These are phyloP conservation scores for Xylariaceae sp. DNA, from an alignment of 2,329 filamentous ascomycete genomes.

Conservation along the genomic window DNA sequence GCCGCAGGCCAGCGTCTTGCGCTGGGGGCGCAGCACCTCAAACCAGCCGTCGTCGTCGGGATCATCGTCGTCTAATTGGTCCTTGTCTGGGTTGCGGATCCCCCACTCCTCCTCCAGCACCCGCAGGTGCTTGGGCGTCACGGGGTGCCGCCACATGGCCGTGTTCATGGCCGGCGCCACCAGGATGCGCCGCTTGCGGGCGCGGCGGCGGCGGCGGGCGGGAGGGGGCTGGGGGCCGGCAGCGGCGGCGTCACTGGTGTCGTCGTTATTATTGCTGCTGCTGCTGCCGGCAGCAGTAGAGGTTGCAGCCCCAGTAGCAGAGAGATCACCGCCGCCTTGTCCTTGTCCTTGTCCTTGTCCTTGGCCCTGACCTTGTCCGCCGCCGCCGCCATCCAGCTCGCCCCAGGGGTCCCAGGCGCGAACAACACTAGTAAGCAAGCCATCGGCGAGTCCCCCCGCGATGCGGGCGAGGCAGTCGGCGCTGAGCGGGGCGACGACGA, in stretches of 20 bases:
- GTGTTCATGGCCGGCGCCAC: constrained; percentile 73
- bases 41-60: constrained; percentile 44
- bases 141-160: constrained; percentile 80
- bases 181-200: constrained; percentile 57
- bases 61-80: constrained; percentile 17
- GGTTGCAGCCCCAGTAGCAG: constrained; percentile 1
- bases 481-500: constrained; percentile 73
- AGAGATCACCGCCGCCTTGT: constrained; percentile 1
- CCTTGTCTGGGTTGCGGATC: constrained; percentile 24
- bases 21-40: constrained; percentile 63
- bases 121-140: constrained; percentile 65
- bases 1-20: constrained; percentile 76
- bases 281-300: not conserved
- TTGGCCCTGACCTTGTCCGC: not conserved
- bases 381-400: constrained; percentile 37
- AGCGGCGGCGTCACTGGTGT: constrained; percentile 1
- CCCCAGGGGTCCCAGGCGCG: constrained; percentile 83
- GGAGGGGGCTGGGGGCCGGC: constrained; percentile 1
- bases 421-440: constrained; percentile 64
- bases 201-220: constrained; percentile 7
- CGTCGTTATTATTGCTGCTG: not conserved
- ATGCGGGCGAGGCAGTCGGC: constrained; percentile 87
- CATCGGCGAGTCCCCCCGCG: constrained; percentile 67
- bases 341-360: not conserved
- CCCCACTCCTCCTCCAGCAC: constrained; percentile 72